phyloP scores from a whole-genome alignment of 495 filamentous ascomycete species.

The Pseudomonodictys pantanalensis region DNA sequence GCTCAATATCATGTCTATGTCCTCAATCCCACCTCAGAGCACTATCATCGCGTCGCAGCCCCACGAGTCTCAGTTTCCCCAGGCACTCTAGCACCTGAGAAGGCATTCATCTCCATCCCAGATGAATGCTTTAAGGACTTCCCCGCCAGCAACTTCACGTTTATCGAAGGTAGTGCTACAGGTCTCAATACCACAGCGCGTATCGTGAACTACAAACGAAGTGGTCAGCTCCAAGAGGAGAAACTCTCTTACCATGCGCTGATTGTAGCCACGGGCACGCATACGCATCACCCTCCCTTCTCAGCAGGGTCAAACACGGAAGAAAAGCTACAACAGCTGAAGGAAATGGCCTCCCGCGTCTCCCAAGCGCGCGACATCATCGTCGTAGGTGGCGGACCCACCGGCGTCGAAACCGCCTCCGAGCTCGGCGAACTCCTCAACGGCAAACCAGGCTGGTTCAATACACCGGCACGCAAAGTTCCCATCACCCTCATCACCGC shows the following conservation, averaged over 20 bases:
- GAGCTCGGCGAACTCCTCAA: constrained; percentile 44
- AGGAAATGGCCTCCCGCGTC: constrained; percentile 43
- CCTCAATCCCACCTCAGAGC: constrained; percentile 51
- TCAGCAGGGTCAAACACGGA: constrained; percentile 46
- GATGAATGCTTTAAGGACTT: constrained; percentile 52
- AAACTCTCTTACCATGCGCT: constrained; percentile 22
- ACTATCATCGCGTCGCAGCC: constrained; percentile 53
- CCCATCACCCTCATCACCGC: constrained; percentile 47
- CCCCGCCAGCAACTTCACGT: constrained; percentile 49
- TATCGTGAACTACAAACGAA: constrained; percentile 21
- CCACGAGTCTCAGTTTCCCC: constrained; percentile 48
- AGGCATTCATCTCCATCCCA: constrained; percentile 50
- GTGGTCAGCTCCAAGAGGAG: constrained; percentile 1
- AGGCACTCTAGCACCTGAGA: constrained; percentile 41
- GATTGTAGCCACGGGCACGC: constrained; percentile 21
- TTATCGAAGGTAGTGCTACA: constrained; percentile 54
- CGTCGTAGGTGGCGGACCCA: constrained; percentile 60
- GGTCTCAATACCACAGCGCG: constrained; percentile 43
- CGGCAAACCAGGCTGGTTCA: constrained; percentile 31
- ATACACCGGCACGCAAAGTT: constrained; percentile 32
- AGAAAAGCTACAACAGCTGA: constrained; percentile 34
- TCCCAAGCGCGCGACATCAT: constrained; percentile 55
- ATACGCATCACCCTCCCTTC: constrained; percentile 8
- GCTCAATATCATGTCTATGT: constrained; percentile 51
- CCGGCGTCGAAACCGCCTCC: constrained; percentile 58